Evolutionary conservation across 1,284 basidiomycete species (phyloP).

Genomic region (Leccinum discolor): DNA sequence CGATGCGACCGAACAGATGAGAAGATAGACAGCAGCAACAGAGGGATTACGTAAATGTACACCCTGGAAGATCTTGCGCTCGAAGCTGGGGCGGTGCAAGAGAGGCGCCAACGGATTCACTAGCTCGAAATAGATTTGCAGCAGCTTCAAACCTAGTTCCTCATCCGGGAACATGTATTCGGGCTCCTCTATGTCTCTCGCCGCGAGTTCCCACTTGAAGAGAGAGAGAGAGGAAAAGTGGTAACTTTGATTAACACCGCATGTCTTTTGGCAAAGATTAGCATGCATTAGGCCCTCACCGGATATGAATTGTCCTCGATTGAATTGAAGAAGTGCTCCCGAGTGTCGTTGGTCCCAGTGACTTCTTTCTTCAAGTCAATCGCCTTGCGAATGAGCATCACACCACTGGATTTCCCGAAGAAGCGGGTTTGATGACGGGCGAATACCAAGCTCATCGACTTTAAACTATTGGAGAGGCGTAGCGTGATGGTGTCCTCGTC

Average conservation of each 20-base stretch:
- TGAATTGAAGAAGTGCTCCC: neutral
- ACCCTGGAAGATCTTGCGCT: slow-evolving; percentile 55
- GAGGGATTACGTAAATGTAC: slow-evolving; percentile 58
- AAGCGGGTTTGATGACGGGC: slow-evolving; percentile 47
- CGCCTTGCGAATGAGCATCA: slow-evolving; percentile 65
- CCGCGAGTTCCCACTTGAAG: slow-evolving; percentile 43
- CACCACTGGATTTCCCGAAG: slow-evolving; percentile 73
- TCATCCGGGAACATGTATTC: slow-evolving; percentile 52
- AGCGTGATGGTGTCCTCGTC: slow-evolving; percentile 33
- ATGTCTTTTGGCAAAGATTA: neutral
- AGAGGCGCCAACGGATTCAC: slow-evolving; percentile 68
- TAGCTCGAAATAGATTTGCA: slow-evolving; percentile 70
- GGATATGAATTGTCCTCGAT: slow-evolving; percentile 36
- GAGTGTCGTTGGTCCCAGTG: slow-evolving; percentile 34
- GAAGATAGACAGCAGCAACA: slow-evolving; percentile 70
- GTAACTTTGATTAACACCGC: neutral
- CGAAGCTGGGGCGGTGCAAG: slow-evolving; percentile 80
- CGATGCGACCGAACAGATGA: slow-evolving; percentile 77
- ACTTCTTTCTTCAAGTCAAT: slow-evolving; percentile 66
- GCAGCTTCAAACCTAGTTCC: slow-evolving; percentile 62
- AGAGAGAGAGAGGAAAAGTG: neutral
- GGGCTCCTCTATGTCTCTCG: slow-evolving; percentile 19
- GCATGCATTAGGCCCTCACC: slow-evolving; percentile 31
- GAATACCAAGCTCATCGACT: slow-evolving; percentile 22
- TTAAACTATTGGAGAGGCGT: slow-evolving; percentile 23